Evolutionary conservation across 2,329 filamentous ascomycete species (phyloP).

Genomic region (Microdochium nivale): DNA sequence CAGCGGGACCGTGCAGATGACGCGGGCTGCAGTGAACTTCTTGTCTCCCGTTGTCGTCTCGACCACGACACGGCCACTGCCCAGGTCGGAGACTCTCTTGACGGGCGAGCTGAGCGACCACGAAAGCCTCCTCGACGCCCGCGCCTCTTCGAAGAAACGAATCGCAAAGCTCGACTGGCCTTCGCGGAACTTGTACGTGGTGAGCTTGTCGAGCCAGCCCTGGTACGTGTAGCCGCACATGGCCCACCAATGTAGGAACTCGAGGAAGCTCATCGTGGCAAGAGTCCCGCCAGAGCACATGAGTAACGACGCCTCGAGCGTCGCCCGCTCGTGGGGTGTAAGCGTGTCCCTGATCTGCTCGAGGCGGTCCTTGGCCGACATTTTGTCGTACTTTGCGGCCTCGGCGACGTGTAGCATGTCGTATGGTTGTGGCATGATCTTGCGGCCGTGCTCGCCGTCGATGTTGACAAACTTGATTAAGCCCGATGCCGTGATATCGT

Average conservation of each 20-base stretch:
- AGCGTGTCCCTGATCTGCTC: neutral
- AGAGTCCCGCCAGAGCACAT: neutral
- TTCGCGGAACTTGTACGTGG: neutral
- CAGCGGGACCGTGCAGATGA: neutral
- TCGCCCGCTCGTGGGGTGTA: neutral
- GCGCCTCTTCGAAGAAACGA: no score
- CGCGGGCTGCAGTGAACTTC: neutral
- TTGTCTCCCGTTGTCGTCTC: neutral
- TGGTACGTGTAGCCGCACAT: neutral
- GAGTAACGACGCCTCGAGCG: neutral
- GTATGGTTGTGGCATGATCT: conserved; percentile 26
- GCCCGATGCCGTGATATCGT: no score
- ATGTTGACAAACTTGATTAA: conserved; percentile 20
- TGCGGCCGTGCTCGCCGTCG: conserved; percentile 17
- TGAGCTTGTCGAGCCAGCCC: neutral
- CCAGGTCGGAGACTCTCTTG: neutral
- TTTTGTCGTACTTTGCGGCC: conserved; percentile 2
- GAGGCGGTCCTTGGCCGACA: neutral
- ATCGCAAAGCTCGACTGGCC: neutral
- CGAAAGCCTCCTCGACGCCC: no score
- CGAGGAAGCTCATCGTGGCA: neutral
- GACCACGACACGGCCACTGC: neutral
- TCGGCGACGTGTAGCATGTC: conserved; percentile 17
- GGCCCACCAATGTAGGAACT: neutral
- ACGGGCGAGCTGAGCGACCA: neutral